Conservation (phyloP, 495 filamentous ascomycete species). For the Penicillium subrubescens region DNA sequence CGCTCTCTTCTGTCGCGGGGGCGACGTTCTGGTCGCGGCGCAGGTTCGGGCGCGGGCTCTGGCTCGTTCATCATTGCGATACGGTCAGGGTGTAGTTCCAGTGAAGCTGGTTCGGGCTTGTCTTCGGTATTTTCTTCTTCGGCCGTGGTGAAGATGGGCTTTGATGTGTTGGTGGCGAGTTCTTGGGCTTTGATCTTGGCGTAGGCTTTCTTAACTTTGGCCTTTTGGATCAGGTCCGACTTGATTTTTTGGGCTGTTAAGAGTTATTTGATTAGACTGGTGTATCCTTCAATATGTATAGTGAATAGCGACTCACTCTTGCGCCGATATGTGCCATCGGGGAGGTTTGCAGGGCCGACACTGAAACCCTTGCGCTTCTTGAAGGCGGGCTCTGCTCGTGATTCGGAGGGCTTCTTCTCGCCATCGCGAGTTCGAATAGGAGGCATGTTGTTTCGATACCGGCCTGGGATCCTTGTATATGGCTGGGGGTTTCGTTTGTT, state of each 20-base stretch:
- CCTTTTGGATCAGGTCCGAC: slow-evolving; percentile 83
- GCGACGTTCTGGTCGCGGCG: slow-evolving; percentile 26
- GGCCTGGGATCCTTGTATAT: not conserved
- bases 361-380: slow-evolving; percentile 69
- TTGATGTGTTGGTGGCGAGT: slow-evolving; percentile 34
- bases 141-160: slow-evolving; percentile 38
- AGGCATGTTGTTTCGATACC: slow-evolving; percentile 51
- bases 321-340: slow-evolving; percentile 87
- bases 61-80: slow-evolving; percentile 65
- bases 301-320: slow-evolving; percentile 65
- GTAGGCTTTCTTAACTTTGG: slow-evolving; percentile 92
- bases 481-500: not conserved
- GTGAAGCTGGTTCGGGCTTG: slow-evolving; percentile 34
- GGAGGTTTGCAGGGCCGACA: slow-evolving; percentile 89
- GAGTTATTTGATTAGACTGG: slow-evolving; percentile 12
- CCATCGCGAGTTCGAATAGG: slow-evolving; percentile 63
- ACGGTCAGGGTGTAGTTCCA: slow-evolving; percentile 72
- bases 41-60: slow-evolving; percentile 38
- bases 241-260: slow-evolving; percentile 86
- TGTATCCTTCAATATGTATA: not conserved
- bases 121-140: slow-evolving; percentile 14
- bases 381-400: slow-evolving; percentile 43
- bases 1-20: slow-evolving; percentile 31
- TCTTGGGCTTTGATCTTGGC: slow-evolving; percentile 78
- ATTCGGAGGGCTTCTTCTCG: slow-evolving; percentile 34